These are phyloP conservation scores for Pseudogymnoascus sp. DNA, from an alignment of 2,329 filamentous ascomycete species.

Conservation along the genomic window DNA sequence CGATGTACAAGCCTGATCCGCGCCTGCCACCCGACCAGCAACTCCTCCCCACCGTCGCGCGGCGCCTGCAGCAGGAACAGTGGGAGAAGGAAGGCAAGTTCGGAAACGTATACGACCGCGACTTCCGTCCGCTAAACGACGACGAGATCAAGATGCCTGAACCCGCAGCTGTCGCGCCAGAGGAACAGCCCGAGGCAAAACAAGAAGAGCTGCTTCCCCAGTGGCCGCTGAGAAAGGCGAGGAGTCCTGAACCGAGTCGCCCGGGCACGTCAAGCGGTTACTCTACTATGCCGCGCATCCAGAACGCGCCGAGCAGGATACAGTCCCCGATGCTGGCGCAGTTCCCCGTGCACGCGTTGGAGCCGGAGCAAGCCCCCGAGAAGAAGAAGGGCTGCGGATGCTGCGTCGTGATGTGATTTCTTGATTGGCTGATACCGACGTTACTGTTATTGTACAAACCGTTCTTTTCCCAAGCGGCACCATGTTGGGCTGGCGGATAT, in stretches of 20 bases:
- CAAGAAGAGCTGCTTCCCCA: conserved; percentile 34
- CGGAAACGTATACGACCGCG: conserved; percentile 75
- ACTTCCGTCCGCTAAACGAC: conserved; percentile 75
- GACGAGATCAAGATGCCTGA: conserved; percentile 35
- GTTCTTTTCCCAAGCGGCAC: neutral
- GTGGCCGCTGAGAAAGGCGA: conserved; percentile 49
- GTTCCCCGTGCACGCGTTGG: conserved; percentile 23
- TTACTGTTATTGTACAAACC: neutral
- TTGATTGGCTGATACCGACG: neutral
- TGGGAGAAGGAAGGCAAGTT: conserved; percentile 90
- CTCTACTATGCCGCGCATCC: conserved; percentile 55
- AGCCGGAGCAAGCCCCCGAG: conserved; percentile 34
- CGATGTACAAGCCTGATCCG: conserved; percentile 92
- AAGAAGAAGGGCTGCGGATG: conserved; percentile 39
- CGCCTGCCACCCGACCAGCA: conserved; percentile 91
- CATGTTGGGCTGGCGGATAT: neutral
- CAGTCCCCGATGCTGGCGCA: conserved; percentile 26
- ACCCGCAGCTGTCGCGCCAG: conserved; percentile 18
- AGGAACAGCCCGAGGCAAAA: conserved; percentile 26
- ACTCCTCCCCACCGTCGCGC: conserved; percentile 87
- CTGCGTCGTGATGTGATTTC: conserved; percentile 41
- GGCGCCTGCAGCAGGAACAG: conserved; percentile 82
- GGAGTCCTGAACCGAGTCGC: conserved; percentile 40
- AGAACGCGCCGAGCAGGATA: conserved; percentile 30
- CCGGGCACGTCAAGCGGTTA: conserved; percentile 40